Percentiles rank a stretch among this genome's conserved stretches.
phyloP scores from a whole-genome alignment of 169 alveolate species.

The Cytauxzoon felis region DNA sequence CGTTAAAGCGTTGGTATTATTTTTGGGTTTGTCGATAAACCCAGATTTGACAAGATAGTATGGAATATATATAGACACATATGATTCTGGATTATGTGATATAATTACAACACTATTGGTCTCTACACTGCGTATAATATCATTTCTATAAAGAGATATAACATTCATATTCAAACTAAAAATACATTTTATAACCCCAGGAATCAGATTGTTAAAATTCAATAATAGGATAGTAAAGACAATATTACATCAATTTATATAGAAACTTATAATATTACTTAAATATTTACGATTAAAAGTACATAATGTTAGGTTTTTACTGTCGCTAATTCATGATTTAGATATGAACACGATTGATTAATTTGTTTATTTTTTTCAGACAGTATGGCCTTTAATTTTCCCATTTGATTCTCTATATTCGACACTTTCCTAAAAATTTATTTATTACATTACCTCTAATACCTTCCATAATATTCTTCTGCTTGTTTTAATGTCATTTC shows the following conservation, averaged over 20 bases:
- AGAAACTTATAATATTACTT: neutral
- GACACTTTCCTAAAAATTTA: conserved; percentile 33
- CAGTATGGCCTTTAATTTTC: conserved; percentile 44
- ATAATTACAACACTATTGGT: conserved; percentile 34
- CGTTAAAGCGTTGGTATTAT: conserved; percentile 39
- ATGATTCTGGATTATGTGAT: conserved; percentile 38
- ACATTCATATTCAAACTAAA: conserved; percentile 48
- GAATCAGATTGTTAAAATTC: too few species aligned
- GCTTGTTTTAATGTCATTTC: conserved; percentile 53
- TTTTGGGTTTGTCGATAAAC: conserved; percentile 6
- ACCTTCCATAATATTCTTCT: conserved; percentile 52
- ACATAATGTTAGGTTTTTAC: neutral
- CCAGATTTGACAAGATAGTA: conserved; percentile 50
- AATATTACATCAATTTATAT: too few species aligned
- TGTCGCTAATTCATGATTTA: conserved; percentile 51
- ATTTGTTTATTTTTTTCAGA: conserved; percentile 46
- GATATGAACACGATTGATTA: conserved; percentile 36
- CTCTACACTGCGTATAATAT: conserved; percentile 47
- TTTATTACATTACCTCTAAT: neutral
- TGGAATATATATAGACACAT: conserved; percentile 36
- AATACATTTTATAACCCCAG: too few species aligned
- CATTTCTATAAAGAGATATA: conserved; percentile 13
- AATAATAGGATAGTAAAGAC: too few species aligned
- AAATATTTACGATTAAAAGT: neutral
- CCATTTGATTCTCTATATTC: conserved; percentile 54